These are phyloP conservation scores for Panicum miliaceum DNA, from an alignment of 176 grass and related monocot species.

Conservation along the genomic window DNA sequence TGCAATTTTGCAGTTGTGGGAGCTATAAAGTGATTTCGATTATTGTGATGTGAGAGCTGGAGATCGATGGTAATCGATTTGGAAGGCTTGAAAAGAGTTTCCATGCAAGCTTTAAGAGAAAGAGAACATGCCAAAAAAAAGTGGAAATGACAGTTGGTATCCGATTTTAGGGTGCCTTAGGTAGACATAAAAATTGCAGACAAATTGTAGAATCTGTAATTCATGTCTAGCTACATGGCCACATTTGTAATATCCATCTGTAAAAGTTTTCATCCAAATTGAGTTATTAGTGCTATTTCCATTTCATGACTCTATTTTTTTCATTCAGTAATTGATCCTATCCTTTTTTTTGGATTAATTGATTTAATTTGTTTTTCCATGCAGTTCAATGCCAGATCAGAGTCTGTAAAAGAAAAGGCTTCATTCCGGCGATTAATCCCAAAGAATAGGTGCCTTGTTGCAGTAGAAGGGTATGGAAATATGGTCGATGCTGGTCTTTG, in stretches of 20 bases:
- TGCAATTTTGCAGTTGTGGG: not conserved
- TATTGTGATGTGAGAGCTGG: not conserved
- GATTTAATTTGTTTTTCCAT: constrained; percentile 38
- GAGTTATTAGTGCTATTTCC: not conserved
- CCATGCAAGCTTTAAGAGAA: not conserved
- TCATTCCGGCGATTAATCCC: constrained; percentile 85
- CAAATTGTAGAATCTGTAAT: not conserved
- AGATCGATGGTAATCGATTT: not conserved
- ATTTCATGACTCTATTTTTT: not conserved
- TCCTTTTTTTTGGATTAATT: constrained; percentile 4
- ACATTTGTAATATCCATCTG: not conserved
- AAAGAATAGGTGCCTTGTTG: constrained; percentile 82
- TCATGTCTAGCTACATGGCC: not conserved
- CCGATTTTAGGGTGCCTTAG: not conserved
- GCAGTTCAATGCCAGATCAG: constrained; percentile 96
- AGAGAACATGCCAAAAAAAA: not conserved
- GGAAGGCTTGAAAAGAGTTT: not conserved
- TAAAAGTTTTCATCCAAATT: too few species aligned
- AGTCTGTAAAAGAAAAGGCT: constrained; percentile 91
- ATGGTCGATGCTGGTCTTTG: constrained; percentile 1
- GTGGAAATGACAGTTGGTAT: not conserved
- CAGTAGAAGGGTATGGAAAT: constrained; percentile 86
- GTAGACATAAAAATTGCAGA: not conserved
- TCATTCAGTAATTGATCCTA: not conserved
- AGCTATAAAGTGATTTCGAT: not conserved